Percentiles rank a stretch among this genome's conserved stretches.
These are phyloP conservation scores for Teratosphaeria viscida DNA, from an alignment of 2,329 filamentous ascomycete species.

Conservation along the genomic window DNA sequence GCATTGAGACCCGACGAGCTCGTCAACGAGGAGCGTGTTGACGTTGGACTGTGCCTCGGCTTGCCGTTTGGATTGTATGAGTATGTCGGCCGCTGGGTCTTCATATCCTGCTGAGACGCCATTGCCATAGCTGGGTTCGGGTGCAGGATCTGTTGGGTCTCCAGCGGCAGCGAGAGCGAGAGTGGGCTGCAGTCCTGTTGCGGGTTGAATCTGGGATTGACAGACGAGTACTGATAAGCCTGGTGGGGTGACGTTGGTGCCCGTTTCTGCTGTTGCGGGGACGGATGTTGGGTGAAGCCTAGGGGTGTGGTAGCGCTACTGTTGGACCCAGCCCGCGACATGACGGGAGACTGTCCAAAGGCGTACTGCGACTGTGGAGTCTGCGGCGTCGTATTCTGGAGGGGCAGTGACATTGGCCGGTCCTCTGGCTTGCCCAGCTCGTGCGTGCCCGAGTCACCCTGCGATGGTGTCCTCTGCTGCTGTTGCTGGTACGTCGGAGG, in stretches of 20 bases:
- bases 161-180: constrained; percentile 40
- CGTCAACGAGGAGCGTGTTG: constrained; percentile 14
- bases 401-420: constrained; percentile 36
- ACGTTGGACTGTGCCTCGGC: constrained; percentile 20
- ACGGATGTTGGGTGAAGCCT: constrained; percentile 4
- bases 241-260: constrained; percentile 19
- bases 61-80: constrained; percentile 36
- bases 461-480: constrained; percentile 21
- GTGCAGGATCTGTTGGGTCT: constrained; percentile 42
- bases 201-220: constrained; percentile 5
- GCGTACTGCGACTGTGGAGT: constrained; percentile 10
- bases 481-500: constrained; percentile 16
- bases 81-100: constrained; percentile 30
- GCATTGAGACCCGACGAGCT: constrained; percentile 28
- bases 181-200: constrained; percentile 28
- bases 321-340: constrained; percentile 15
- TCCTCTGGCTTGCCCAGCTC: constrained; percentile 9
- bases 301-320: constrained; percentile 11
- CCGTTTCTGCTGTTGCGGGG: constrained; percentile 11
- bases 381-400: constrained; percentile 4
- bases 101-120: constrained; percentile 27
- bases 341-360: constrained; percentile 13
- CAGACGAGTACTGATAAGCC: constrained; percentile 3
- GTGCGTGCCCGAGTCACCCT: constrained; percentile 6
- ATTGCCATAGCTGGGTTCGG: constrained; percentile 1